Evolutionary conservation across 2,329 filamentous ascomycete species (phyloP).

Genomic region (Neonectria magnoliae): DNA sequence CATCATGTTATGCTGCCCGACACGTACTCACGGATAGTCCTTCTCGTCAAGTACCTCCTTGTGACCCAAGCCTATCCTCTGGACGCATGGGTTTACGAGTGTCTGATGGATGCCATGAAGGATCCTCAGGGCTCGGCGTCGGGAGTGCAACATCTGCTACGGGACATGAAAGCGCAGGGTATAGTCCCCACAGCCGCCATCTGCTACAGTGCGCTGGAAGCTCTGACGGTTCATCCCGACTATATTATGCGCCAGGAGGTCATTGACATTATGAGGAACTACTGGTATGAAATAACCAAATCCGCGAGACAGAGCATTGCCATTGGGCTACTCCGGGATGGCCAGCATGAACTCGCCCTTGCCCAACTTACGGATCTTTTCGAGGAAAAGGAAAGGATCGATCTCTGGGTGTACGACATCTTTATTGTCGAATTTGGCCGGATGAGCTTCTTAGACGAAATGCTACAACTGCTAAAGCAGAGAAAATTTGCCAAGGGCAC

Average conservation of each 20-base stretch:
- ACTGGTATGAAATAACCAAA: conserved; percentile 67
- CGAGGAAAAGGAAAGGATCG: conserved; percentile 62
- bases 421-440: conserved; percentile 79
- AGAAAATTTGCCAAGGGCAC: conserved; percentile 54
- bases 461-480: conserved; percentile 72
- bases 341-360: conserved; percentile 84
- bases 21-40: conserved; percentile 44
- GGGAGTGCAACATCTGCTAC: conserved; percentile 70
- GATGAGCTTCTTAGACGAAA: conserved; percentile 79
- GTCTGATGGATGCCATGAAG: conserved; percentile 77
- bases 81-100: conserved; percentile 73
- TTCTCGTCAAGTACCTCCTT: conserved; percentile 68
- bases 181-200: conserved; percentile 72
- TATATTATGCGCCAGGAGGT: conserved; percentile 79
- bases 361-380: conserved; percentile 75
- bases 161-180: conserved; percentile 73
- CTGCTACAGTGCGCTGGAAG: conserved; percentile 78
- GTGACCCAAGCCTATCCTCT: conserved; percentile 63
- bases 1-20: conserved; percentile 33
- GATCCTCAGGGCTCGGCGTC: conserved; percentile 73
- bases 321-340: conserved; percentile 80
- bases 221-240: conserved; percentile 85
- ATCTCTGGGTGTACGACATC: conserved; percentile 81
- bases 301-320: conserved; percentile 74
- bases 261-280: conserved; percentile 76